Base-by-base conservation (phyloP, 2,329 filamentous ascomycete genomes). In the Talaromyces piceae region DNA sequence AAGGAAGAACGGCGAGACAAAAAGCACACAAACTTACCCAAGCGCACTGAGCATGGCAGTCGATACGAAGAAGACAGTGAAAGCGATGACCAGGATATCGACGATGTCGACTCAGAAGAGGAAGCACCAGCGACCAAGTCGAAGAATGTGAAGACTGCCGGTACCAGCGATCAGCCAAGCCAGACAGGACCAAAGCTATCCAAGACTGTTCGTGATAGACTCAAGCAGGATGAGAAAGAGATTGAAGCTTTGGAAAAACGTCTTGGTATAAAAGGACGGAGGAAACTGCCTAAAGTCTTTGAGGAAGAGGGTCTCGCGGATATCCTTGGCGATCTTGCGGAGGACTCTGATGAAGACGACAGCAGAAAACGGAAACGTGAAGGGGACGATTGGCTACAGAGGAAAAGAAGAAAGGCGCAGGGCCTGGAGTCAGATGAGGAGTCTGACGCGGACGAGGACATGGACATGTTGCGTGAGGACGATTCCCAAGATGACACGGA, bases 181-280 rank as follows among this genome's bases (percentile, higher is more conserved):
- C 59, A 57, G 54, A 55, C 56, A 25, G 58, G 63, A 45, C 48
- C 62, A 3, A 62, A 63, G 47, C 48, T 69, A 22, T 67, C 73
- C 0, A 63, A 62, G 53, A 60, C 59, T 0, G 73, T 82, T n/a
- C 81, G 77, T 62, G 78, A 84, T 3, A 82, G 80, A 58, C 73
- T 96, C 4, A 83, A 81, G 0, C 77, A 88, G 55, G 91, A 98
- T 53, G 90, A 97, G 62, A 87, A 83, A 2, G 89, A 95, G 59
- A 97, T 98, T 59, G 84, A 86, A 18, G 83, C 83, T 2, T 73
- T 96, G 27, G 93, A 98, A 71, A 90, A 85, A 67, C 94, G 88
- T 62, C 73, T 98, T 3, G 91, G 93, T 0, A 78, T 96, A 5
- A 88, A 84, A 63, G 81, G 82, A 22, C 86, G 85, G 54, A 94